A percentile compares a stretch with the other conserved stretches of the same genome.
phyloP scores from a whole-genome alignment of 352 stramenopile genomes.

The Globisporangium middletonii region DNA sequence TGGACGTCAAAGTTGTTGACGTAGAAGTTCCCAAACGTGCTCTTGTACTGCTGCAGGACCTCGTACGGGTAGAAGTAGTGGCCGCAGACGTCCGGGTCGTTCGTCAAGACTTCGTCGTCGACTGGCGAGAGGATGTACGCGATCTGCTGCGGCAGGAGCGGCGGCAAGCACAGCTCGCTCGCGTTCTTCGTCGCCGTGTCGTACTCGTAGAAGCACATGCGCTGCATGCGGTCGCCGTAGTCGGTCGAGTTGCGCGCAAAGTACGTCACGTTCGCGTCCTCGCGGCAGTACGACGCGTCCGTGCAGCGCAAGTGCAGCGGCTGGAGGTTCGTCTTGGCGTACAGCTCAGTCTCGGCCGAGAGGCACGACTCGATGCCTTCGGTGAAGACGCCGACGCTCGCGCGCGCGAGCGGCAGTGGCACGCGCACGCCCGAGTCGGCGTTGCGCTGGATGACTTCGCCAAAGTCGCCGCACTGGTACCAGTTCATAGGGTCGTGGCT shows the following conservation, averaged over 20 bases:
- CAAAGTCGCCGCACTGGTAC: slow-evolving; percentile 63
- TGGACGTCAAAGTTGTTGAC: slow-evolving; percentile 67
- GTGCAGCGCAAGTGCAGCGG: slow-evolving; percentile 55
- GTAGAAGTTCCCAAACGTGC: slow-evolving; percentile 59
- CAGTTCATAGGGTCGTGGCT: slow-evolving; percentile 66
- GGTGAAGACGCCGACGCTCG: slow-evolving; percentile 11
- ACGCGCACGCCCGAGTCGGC: slow-evolving; percentile 27
- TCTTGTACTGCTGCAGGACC: slow-evolving; percentile 46
- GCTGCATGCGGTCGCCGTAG: slow-evolving; percentile 58
- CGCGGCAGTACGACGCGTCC: slow-evolving; percentile 32
- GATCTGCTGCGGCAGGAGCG: slow-evolving; percentile 51
- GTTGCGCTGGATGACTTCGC: slow-evolving; percentile 35
- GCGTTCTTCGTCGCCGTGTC: slow-evolving; percentile 32
- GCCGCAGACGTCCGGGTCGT: slow-evolving; percentile 62
- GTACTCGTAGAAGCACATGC: slow-evolving; percentile 73
- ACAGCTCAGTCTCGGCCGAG: slow-evolving; percentile 43
- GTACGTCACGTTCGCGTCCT: slow-evolving; percentile 36
- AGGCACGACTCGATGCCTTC: slow-evolving; percentile 46
- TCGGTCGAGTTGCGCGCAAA: slow-evolving; percentile 57
- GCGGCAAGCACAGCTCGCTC: slow-evolving; percentile 53
- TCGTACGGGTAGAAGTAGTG: slow-evolving; percentile 79
- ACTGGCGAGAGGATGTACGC: slow-evolving; percentile 52
- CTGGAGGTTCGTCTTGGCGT: slow-evolving; percentile 55
- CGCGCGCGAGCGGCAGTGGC: slow-evolving; percentile 25
- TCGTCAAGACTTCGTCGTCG: slow-evolving; percentile 38